A percentile compares a stretch with the other conserved stretches of the same genome.
Evolutionary conservation across 140 eudicot species (phyloP).

Genomic region (Erigeron philadelphicus): DNA sequence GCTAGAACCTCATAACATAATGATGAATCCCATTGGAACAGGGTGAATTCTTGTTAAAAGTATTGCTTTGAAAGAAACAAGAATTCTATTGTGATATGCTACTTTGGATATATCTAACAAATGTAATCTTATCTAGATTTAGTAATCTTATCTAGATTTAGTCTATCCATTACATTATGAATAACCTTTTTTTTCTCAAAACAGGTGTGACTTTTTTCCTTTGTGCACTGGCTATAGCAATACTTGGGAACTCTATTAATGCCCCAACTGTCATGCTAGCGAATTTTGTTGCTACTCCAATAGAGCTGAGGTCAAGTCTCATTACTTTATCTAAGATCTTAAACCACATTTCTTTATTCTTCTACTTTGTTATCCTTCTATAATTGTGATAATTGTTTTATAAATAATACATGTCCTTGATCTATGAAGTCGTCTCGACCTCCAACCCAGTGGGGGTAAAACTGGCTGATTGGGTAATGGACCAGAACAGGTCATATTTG

Average conservation of each 20-base stretch:
- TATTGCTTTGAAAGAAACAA: background rate
- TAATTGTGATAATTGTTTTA: background rate
- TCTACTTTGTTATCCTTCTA: background rate
- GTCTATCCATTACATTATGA: background rate
- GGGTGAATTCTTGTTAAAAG: background rate
- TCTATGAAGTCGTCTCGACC: background rate
- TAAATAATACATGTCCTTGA: slow-evolving; percentile 3
- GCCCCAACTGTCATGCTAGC: slow-evolving; percentile 80
- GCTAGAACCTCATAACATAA: slow-evolving; percentile 4
- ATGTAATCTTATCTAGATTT: background rate
- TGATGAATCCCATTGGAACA: background rate
- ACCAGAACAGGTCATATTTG: background rate
- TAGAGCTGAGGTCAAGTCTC: slow-evolving; percentile 67
- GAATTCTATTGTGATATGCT: background rate
- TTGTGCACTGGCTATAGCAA: slow-evolving; percentile 72
- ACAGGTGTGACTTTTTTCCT: slow-evolving; percentile 85
- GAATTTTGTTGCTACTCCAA: slow-evolving; percentile 82
- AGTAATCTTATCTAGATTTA: slow-evolving; percentile 2
- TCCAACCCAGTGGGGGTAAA: background rate
- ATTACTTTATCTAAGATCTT: background rate
- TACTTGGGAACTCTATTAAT: slow-evolving; percentile 60
- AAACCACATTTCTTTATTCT: background rate
- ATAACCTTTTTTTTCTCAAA: slow-evolving; percentile 7
- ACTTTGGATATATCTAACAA: background rate
- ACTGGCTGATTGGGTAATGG: background rate